Percentiles rank a stretch among this genome's conserved stretches.
These are phyloP conservation scores for Psilocybe sp. DNA, from an alignment of 768 basidiomycete species.

Conservation along the genomic window DNA sequence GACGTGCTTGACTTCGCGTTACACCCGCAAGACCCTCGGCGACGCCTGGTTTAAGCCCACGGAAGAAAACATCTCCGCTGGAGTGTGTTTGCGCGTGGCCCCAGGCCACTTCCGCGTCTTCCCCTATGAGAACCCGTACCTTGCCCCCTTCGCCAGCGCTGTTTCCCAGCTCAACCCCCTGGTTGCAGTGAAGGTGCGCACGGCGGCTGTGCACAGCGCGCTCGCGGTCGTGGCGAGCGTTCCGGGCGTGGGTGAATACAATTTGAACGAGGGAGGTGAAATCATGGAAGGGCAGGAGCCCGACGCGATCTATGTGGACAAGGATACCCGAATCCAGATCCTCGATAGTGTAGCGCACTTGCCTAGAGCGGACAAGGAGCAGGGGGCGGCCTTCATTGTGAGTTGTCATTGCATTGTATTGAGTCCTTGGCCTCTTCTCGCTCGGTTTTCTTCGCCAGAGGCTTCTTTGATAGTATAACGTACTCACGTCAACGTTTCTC, in stretches of 20 bases:
- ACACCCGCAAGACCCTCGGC: conserved; percentile 79
- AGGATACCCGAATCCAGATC: conserved; percentile 84
- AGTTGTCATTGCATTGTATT: conserved; percentile 20
- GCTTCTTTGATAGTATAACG: neutral
- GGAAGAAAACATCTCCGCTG: conserved; percentile 77
- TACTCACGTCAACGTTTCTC: neutral
- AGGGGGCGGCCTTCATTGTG: conserved; percentile 86
- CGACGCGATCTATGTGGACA: conserved; percentile 65
- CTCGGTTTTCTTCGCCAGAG: neutral
- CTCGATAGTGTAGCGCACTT: conserved; percentile 67
- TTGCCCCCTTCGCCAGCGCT: conserved; percentile 82
- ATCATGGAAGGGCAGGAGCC: conserved; percentile 42
- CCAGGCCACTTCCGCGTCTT: conserved; percentile 74
- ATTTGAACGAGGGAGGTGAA: no score
- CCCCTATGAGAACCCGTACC: conserved; percentile 80
- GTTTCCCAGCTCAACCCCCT: conserved; percentile 75
- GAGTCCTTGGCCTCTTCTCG: neutral
- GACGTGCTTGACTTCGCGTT: neutral
- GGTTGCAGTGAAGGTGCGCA: conserved; percentile 79
- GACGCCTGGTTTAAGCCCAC: conserved; percentile 87
- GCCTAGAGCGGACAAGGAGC: conserved; percentile 83
- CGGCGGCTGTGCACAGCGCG: conserved; percentile 78
- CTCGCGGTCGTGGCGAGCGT: conserved; percentile 60
- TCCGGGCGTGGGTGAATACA: no score
- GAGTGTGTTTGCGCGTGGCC: conserved; percentile 72